Evolutionary conservation across 345 rosid species (phyloP).

Genomic region (Cardamine resedifolia): DNA sequence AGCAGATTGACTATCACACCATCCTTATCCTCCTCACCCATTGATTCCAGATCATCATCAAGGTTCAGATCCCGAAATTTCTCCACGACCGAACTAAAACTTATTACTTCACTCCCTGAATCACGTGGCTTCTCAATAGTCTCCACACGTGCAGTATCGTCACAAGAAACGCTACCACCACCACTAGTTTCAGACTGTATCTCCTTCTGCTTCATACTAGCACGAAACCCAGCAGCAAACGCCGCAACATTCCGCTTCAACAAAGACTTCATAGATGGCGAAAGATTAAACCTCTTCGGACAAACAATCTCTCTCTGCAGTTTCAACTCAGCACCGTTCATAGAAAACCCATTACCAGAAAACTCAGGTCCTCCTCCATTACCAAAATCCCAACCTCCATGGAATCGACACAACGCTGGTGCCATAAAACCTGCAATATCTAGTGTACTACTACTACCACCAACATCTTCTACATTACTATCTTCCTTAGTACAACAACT

Average conservation of each 20-base stretch:
- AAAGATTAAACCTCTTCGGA: slow-evolving; percentile 81
- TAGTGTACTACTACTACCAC: slow-evolving; percentile 17
- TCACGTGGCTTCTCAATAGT: slow-evolving; percentile 48
- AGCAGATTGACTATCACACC: slow-evolving; percentile 61
- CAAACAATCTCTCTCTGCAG: slow-evolving; percentile 70
- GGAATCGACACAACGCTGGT: slow-evolving; percentile 68
- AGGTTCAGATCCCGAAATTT: slow-evolving; percentile 75
- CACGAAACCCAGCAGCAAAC: slow-evolving; percentile 83
- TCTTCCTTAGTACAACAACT: slow-evolving; percentile 35
- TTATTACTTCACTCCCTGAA: slow-evolving; percentile 49
- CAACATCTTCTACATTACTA: slow-evolving; percentile 41
- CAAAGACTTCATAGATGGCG: slow-evolving; percentile 75
- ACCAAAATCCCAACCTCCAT: slow-evolving; percentile 85
- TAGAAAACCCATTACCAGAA: slow-evolving; percentile 55
- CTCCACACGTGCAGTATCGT: slow-evolving; percentile 37
- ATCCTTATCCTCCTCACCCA: slow-evolving; percentile 66
- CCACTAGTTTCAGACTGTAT: slow-evolving; percentile 41
- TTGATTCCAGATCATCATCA: slow-evolving; percentile 61
- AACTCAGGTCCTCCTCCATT: slow-evolving; percentile 48
- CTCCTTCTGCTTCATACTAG: slow-evolving; percentile 56
- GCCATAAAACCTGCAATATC: slow-evolving; percentile 55
- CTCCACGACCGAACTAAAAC: slow-evolving; percentile 52
- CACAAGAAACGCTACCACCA: slow-evolving; percentile 32
- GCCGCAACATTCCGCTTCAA: slow-evolving; percentile 81
- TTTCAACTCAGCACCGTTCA: slow-evolving; percentile 43